phyloP scores from a whole-genome alignment of 768 basidiomycete genomes.

The Favolaschia claudopus region DNA sequence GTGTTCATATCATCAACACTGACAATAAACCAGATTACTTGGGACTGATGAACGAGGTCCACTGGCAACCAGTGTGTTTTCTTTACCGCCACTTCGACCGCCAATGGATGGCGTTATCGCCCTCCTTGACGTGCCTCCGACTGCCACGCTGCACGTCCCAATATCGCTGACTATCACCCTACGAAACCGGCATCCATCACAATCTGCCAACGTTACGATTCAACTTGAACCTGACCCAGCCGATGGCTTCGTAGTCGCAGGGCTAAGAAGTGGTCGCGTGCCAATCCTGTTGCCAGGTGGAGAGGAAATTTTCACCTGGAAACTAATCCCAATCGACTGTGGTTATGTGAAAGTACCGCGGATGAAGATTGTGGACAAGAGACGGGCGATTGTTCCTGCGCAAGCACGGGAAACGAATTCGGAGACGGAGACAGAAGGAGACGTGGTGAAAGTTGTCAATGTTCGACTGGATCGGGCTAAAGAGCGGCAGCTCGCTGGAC shows the following conservation, averaged over 20 bases:
- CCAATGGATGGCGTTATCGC: conserved; percentile 73
- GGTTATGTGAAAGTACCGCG: conserved; percentile 69
- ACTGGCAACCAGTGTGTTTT: conserved; percentile 55
- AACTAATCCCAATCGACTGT: conserved; percentile 76
- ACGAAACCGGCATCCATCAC: conserved; percentile 69
- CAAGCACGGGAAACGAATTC: conserved; percentile 35
- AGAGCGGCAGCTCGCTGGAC: conserved; percentile 21
- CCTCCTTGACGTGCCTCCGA: conserved; percentile 67
- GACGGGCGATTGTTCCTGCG: conserved; percentile 44
- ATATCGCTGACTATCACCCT: conserved; percentile 62
- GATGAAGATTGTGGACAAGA: conserved; percentile 63
- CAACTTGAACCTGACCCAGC: conserved; percentile 71
- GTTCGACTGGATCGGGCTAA: conserved; percentile 48
- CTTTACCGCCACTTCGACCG: conserved; percentile 68
- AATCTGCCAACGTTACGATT: conserved; percentile 74
- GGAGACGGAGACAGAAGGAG: conserved; percentile 48
- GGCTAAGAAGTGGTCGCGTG: conserved; percentile 69
- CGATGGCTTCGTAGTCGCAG: conserved; percentile 85
- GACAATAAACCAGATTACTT: conserved; percentile 49
- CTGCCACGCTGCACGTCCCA: conserved; percentile 69
- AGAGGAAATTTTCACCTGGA: conserved; percentile 73
- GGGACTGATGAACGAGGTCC: conserved; percentile 53
- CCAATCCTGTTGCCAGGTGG: conserved; percentile 78
- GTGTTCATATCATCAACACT: background rate
- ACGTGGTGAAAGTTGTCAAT: conserved; percentile 62